Base-by-base conservation (phyloP, 805 yeast genomes). In the Metschnikowia proteae region DNA sequence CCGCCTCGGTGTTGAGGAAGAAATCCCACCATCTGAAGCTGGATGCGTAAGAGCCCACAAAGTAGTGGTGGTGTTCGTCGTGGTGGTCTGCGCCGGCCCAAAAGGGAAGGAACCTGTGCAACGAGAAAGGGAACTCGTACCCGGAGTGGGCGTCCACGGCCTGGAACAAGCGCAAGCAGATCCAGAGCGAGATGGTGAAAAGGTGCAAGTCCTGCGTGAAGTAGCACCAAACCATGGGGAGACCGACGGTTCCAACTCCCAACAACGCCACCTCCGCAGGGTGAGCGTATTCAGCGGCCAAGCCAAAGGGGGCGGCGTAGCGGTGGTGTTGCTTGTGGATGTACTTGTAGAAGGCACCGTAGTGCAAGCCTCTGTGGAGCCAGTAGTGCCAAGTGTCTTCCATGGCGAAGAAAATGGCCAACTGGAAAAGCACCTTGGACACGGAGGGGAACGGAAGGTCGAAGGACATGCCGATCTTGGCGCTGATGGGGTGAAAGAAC, bases 1-100 rank as follows among this genome's bases (percentile, higher is more conserved):
- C 96, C 56, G 92, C 88, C 70, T 88, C 95, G n/a, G 99, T 91
- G 66, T 85, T 84, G 58, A 92, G 74, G 54, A 82, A 64, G 70
- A 73, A 86, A 72, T 92, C 99, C 95, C 96, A 90, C 88, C 96
- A 88, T 73, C 97, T 84, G 80, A 92, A 94, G 33, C 91, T 82
- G 39, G 96, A 86, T 28, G 97, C 94, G 67, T 89, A 92, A 70
- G 91, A 90, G 57, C 98, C 98, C 60, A 89, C 86, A 71, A 92
- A 80, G 60, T 74, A 76, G 56, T 79, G 84, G 54, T 80, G 84
- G 55, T 80, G 84, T 50, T 74, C 72, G 57, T 80, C 84, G 58
- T 80, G 84, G 57, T 80, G 84, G 48, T 76, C 82, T 34, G 83
- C 83, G 30, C 84, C 84, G 7, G 84, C 83, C 84, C 84, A 80